Base-by-base conservation (phyloP, 2,329 filamentous ascomycete genomes). In the Penicillium sp. region DNA sequence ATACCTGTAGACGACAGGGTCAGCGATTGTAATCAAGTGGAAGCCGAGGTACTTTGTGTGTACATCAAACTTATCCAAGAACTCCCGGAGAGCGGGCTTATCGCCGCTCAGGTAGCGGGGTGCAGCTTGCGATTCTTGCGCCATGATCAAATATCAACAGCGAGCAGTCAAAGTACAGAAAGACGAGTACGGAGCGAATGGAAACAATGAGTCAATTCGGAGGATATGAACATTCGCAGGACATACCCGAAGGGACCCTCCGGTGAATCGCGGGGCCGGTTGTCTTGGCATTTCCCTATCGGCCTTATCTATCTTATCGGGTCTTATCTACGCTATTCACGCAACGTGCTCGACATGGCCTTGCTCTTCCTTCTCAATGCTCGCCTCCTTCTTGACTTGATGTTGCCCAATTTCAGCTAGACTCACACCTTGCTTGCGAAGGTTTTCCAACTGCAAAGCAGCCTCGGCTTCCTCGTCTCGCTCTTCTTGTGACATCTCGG, bases 21-120 rank as follows among this genome's bases (percentile, higher is more conserved):
- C 68, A 68, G 59, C 38, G 58, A 49, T 50, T 45, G 16, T 6
- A 8, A 10, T 3, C 5, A 18, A 16, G 3, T 32, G 10, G 16
- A 49, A 21, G 38, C 47, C 40, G 18, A 22, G 24, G 13, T 14
- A 43, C 91, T 14, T n/a, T n/a, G n/a, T n/a, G 34, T n/a, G 77
- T 77, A 96, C 94, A 80, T 99, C 94, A 70, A 97, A 99, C 70
- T 86, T 86, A 76, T 91, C 88, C 57, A 99, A 80, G 72, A 99
- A 99, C 48, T 88, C 86, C 47, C 88, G 84, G 64, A 97, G 90
- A 43, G 84, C 90, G 55, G 83, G 79, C 60, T 83, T 82, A 70
- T 97, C 86, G 71, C 92, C 92, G 36, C 88, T 93, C 61, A 99
- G 81, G 70, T 92, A 84, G 65, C 79, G 77, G 59, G 76, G 74